phyloP scores from a whole-genome alignment of 805 yeast species.

The Candida orba region DNA sequence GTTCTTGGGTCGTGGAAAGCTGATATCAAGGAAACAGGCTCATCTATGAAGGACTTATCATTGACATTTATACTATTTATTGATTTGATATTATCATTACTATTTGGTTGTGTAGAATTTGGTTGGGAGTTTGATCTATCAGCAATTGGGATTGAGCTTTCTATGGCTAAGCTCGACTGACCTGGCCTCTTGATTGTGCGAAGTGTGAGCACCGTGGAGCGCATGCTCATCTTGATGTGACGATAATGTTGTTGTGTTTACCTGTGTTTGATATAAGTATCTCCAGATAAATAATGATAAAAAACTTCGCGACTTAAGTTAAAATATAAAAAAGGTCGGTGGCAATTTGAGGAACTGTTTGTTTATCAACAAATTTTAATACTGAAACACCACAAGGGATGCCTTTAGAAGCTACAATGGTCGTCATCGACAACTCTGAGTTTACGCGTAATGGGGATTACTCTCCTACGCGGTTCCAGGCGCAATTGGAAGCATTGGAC shows the following conservation, averaged over 20 bases:
- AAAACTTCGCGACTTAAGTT: no score
- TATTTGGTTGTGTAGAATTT: not conserved
- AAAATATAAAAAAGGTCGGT: no score
- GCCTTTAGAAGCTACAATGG: slow-evolving; percentile 96
- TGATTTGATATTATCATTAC: not conserved
- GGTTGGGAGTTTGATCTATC: not conserved
- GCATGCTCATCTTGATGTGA: slow-evolving; percentile 14
- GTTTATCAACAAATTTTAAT: not conserved
- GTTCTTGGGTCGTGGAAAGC: slow-evolving; percentile 60
- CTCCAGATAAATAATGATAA: no score
- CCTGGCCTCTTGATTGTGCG: slow-evolving; percentile 20
- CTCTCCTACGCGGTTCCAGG: slow-evolving; percentile 79
- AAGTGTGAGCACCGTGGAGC: slow-evolving; percentile 23
- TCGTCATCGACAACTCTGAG: slow-evolving; percentile 93
- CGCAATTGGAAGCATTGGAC: slow-evolving; percentile 87
- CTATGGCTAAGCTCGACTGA: slow-evolving; percentile 18
- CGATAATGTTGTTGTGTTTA: not conserved
- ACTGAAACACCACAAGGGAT: slow-evolving; percentile 30
- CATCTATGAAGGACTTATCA: slow-evolving; percentile 7
- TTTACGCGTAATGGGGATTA: slow-evolving; percentile 95
- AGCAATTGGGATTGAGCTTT: slow-evolving; percentile 11
- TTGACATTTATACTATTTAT: not conserved
- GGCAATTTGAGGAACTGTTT: not conserved
- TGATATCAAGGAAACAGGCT: slow-evolving; percentile 14
- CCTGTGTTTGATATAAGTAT: not conserved